Base-by-base conservation (phyloP, 2,329 filamentous ascomycete species). In the Curvularia sp. region DNA sequence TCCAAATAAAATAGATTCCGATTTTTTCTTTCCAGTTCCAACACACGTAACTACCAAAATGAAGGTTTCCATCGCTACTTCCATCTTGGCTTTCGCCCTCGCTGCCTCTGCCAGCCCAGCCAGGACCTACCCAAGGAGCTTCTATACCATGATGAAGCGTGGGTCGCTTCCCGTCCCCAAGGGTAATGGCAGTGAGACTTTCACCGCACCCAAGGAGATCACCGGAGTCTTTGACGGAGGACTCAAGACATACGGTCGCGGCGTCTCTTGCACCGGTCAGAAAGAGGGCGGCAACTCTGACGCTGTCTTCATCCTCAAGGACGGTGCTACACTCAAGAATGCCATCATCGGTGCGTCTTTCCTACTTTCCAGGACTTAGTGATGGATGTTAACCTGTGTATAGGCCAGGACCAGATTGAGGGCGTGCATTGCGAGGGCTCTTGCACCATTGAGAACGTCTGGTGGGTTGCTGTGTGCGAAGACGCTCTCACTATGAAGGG, bases 261-360 rank as follows among this genome's bases (percentile, higher is more conserved):
- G 73, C 50, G 66, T 66, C 15, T 63, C 58, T 41, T 83, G 82
- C 72, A 75, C 68, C 24, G 77, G 72, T 15, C 79, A 83, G 47
- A 66, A 68, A 13, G 81, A 83, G 64, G 80, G 81, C 47, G 78
- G 74, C 46, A 73, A 79, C 54, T 61, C 73, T 0, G 82, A 83
- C 49, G 81, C 83, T 33, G 83, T 85, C 67, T 85, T 85, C 77
- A 76, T 83, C 62, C 76, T 86, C 44, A 76, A 80, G 67, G 74
- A 80, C 44, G 83, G 83, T 24, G 84, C 79, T 24, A 82, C 81
- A 12, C 74, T 86, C 41, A 80, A 79, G 66, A 85, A 85, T 68
- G 83, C 80, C 70, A 85, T 85, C 73, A 85, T 85, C 55, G 83
- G 55, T 55, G 43, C 41, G 53, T 35, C 5, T 28, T 20, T 12